Evolutionary conservation across 2,329 filamentous ascomycete genomes (phyloP).

Genomic region (Trichoderma simmonsii): DNA sequence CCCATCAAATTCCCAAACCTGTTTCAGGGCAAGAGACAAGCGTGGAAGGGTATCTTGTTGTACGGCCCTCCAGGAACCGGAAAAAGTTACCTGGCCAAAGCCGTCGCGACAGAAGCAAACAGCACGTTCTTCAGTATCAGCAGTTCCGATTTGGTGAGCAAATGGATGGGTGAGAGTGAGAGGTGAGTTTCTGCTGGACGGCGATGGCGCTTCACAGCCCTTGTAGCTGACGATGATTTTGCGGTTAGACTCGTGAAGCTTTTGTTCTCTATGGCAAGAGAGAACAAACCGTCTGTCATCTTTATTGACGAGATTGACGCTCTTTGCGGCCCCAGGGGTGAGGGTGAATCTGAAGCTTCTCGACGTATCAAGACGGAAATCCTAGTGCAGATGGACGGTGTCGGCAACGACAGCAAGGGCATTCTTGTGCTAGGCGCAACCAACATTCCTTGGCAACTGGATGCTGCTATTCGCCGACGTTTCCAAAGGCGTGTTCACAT

Average conservation of each 20-base stretch:
- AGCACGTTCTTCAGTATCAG: constrained; percentile 99
- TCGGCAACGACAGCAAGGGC: constrained; percentile 90
- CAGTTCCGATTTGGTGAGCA: constrained; percentile 94
- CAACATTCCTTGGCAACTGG: constrained; percentile 98
- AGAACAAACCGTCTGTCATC: constrained; percentile 97
- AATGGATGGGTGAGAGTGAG: constrained; percentile 99
- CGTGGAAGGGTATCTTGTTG: constrained; percentile 96
- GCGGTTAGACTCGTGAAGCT: constrained; percentile 79
- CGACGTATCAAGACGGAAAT: constrained; percentile 98
- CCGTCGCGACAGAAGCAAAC: constrained; percentile 96
- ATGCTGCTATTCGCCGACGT: constrained; percentile 89
- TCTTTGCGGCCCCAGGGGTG: constrained; percentile 84
- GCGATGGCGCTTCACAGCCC: neutral
- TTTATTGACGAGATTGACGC: constrained; percentile 99
- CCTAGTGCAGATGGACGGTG: constrained; percentile 98
- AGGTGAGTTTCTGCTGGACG: constrained; percentile 51
- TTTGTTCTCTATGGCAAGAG: constrained; percentile 94
- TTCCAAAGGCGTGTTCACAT: constrained; percentile 98
- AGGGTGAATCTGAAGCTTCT: constrained; percentile 97
- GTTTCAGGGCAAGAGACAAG: constrained; percentile 92
- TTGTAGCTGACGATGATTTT: constrained; percentile 23
- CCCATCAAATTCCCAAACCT: constrained; percentile 98
- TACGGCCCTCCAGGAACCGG: constrained; percentile 96
- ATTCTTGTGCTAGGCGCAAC: constrained; percentile 94
- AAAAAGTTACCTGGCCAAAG: constrained; percentile 96